Evolutionary conservation across 352 stramenopile species (phyloP), one percentile per base, ranked within the genome.

Genomic region (Peronospora destructor): DNA sequence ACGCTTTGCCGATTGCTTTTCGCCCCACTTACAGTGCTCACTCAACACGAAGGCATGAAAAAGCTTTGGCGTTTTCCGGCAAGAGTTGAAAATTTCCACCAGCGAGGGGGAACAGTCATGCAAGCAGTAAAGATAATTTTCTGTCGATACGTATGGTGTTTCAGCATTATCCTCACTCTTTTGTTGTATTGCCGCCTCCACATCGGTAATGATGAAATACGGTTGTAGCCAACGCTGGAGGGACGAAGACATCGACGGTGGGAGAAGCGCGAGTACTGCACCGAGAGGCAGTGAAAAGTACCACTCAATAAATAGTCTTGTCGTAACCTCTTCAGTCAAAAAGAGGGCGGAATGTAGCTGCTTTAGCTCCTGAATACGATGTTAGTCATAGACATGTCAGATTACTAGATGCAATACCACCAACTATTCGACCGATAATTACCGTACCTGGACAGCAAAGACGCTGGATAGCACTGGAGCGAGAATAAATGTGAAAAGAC

Each of bases 151-250:
- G 45, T 72, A 67, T 7, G 51, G 11, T 9, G 28, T 57, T 33
- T 54, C 46, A 29, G 41, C 51, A 39, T 61, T 61, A 17, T 78
- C 62, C 8, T 58, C 56, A 1, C 50, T 50, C 12, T 71, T 57
- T 45, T 61, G 35, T 49, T 74, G 45, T 11, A 75, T 56, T 16
- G 58, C 68, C 26, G 47, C 48, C 19, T 73, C 64, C 41, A 53
- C 45, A 53, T 78, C 66, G 19, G 44, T 45, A 32, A 71, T 59
- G 10, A 61, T 57, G 26, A 91, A 73, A 48, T 78, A 78, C 7
- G 81, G 65, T 6, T 83, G 55, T 21, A 92, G 53, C 77, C 77
- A 91, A n/a, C 79, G 75, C 33, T 91, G 77, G 11, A 93, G 66
- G 5, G 76, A 75, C 23, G 79, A 92, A 36, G 76, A 89, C 17